Percentiles rank a stretch among this genome's conserved stretches.
Evolutionary conservation across 225 moss, liverwort and hornwort genomes (phyloP).

Genomic region (Polytrichum formosum): DNA sequence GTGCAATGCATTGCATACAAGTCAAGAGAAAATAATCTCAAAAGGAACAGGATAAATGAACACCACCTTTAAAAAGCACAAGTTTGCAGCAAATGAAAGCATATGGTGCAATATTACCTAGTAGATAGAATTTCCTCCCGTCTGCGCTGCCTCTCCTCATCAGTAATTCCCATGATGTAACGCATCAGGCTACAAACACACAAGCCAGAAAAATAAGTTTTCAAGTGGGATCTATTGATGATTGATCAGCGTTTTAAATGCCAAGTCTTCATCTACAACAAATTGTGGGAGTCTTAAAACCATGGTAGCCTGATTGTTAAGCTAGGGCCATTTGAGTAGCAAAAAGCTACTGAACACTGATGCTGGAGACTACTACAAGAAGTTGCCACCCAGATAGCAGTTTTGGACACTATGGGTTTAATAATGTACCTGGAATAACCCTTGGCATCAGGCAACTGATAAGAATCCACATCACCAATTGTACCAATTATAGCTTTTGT

Average conservation of each 20-base stretch:
- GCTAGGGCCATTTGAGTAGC: no score
- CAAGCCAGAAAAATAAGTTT: not conserved
- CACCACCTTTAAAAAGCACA: no score
- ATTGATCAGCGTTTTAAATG: not conserved
- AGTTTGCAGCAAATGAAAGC: no score
- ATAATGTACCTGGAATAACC: conserved; percentile 76
- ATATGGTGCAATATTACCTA: conserved; percentile 32
- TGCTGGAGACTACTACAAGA: no score
- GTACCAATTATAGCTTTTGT: conserved; percentile 99
- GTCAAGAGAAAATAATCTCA: not conserved
- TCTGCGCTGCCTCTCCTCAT: conserved; percentile 84
- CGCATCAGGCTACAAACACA: conserved; percentile 73
- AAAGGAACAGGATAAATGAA: no score
- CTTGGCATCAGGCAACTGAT: conserved; percentile 98
- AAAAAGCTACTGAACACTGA: no score
- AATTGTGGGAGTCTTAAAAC: not conserved
- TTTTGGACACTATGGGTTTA: no score
- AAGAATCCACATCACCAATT: conserved; percentile 97
- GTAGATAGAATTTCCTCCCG: conserved; percentile 92
- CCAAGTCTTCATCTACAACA: not conserved
- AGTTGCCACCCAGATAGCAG: no score
- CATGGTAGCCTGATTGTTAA: not conserved
- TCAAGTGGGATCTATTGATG: no score
- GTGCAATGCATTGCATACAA: no score
- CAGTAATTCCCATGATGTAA: conserved; percentile 94